phyloP scores from a whole-genome alignment of 1,284 basidiomycete genomes.

The Ganoderma leucocontextum region DNA sequence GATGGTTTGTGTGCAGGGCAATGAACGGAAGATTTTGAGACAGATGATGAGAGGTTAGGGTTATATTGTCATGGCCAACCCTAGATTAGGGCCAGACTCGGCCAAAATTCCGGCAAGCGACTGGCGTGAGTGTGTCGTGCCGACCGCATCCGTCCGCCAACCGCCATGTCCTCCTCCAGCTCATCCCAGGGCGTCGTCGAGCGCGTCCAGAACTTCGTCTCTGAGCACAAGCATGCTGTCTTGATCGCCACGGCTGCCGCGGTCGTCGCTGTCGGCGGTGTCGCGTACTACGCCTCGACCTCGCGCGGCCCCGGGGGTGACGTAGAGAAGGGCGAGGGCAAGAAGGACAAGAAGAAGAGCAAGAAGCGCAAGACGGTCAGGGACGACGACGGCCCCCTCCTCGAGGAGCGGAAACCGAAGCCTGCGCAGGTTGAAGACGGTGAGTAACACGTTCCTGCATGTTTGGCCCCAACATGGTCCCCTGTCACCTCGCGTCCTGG shows the following conservation, averaged over 20 bases:
- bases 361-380: slow-evolving; percentile 71
- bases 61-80: slow-evolving; percentile 16
- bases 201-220: slow-evolving; percentile 74
- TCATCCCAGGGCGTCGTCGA: slow-evolving; percentile 54
- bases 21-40: slow-evolving; percentile 4
- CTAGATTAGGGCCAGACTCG: slow-evolving; percentile 22
- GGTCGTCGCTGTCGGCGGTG: slow-evolving; percentile 78
- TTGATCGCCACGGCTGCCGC: slow-evolving; percentile 75
- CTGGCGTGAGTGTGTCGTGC: slow-evolving; percentile 30
- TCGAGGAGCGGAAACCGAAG: slow-evolving; percentile 71
- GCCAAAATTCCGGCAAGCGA: slow-evolving; percentile 16
- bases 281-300: slow-evolving; percentile 78
- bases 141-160: slow-evolving; percentile 32
- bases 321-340: slow-evolving; percentile 59
- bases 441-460: slow-evolving; percentile 30
- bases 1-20: background rate
- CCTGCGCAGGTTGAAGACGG: slow-evolving; percentile 48
- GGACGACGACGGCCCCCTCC: slow-evolving; percentile 71
- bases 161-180: slow-evolving; percentile 45
- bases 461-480: background rate
- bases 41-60: slow-evolving; percentile 19
- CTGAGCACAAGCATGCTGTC: slow-evolving; percentile 78
- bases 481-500: background rate
- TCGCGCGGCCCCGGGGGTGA: slow-evolving; percentile 50
- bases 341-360: slow-evolving; percentile 62